Conservation (phyloP, 2,329 filamentous ascomycete species). For the Didymosphaeria variabile region DNA sequence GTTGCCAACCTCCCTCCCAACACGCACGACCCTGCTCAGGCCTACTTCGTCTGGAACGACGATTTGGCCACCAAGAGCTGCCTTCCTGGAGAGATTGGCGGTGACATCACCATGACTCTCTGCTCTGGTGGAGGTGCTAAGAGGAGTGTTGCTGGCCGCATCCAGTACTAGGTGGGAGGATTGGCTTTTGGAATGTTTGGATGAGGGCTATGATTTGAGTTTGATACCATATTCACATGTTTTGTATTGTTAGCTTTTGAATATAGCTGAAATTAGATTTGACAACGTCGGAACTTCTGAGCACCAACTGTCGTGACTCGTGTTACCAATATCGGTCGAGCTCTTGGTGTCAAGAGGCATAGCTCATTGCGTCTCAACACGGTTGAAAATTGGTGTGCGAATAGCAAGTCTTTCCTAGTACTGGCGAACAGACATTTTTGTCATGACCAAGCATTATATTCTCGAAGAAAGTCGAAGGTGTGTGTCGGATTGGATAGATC, state of each 20-base stretch:
- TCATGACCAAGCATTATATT: no score
- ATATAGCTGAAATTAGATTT: background rate
- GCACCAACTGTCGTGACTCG: background rate
- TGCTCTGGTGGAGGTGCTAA: constrained; percentile 15
- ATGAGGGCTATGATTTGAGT: constrained; percentile 3
- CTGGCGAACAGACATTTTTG: no score
- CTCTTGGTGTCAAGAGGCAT: no score
- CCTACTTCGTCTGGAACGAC: constrained; percentile 20
- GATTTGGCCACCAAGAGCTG: constrained; percentile 20
- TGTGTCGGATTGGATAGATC: no score
- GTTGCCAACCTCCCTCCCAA: constrained; percentile 11
- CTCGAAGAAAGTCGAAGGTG: no score
- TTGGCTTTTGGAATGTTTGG: background rate
- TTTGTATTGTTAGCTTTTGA: constrained; percentile 1
- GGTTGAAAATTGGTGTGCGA: no score
- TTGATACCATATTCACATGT: background rate
- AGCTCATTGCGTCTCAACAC: no score
- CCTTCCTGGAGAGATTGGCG: constrained; percentile 10
- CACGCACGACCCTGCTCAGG: constrained; percentile 16
- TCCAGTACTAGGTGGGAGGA: constrained; percentile 14
- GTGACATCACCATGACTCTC: constrained; percentile 19
- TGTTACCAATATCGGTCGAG: no score
- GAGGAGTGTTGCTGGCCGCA: constrained; percentile 17
- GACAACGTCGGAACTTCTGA: background rate
- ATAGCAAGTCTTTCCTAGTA: no score